Evolutionary conservation across 1,284 basidiomycete genomes (phyloP), one percentile per base, ranked within the genome.

Genomic region (Schizophyllum commune): DNA sequence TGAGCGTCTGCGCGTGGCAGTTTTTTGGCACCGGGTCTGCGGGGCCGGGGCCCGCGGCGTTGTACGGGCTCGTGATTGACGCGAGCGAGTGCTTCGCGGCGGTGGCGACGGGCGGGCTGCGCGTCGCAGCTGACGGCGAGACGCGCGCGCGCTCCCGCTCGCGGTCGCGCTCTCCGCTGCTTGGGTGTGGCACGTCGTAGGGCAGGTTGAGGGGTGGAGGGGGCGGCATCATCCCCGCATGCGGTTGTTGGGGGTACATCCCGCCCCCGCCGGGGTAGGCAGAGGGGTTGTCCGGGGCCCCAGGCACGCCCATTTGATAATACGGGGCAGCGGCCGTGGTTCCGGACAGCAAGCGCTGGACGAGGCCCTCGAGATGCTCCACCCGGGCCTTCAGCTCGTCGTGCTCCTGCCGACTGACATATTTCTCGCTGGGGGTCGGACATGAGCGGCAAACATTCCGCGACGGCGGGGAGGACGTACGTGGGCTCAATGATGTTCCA

Each of bases 401-500:
- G 59, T 63, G 66, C 55, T 68, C 67, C 17, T 60, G 39, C 47
- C 67, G 63, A 20, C 64, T 61, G 52, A 68, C 65, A 56, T 67
- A 68, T 63, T 68, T 68, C 57, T 68, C 67, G 27, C 65, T 66
- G 64, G 56, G 22, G 20, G 4, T 21, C 53, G 13, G 27, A 27
- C 13, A 11, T 55, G 19, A 55, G 19, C 19, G 53, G 27, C 20
- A 27, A 19, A 55, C 19, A 21, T 55, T 19, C 19, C 39, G 39
- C 17, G 17, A 8, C 39, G 39, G 8, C 39, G 33, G 53, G 20
- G 32, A 34, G 20, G 32, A 62, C 63, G 32, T 63, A 66, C 64
- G 65, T 62, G 56, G 66, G 66, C 58, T 68, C 67, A 27, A 67
- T 64, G 56, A 67, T 60, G 57, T 66, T 63, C 67, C 67, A 68